Percentiles rank a stretch among this genome's conserved stretches.
Conservation (phyloP, 1,284 basidiomycete species). For the Thelephora terrestris region DNA sequence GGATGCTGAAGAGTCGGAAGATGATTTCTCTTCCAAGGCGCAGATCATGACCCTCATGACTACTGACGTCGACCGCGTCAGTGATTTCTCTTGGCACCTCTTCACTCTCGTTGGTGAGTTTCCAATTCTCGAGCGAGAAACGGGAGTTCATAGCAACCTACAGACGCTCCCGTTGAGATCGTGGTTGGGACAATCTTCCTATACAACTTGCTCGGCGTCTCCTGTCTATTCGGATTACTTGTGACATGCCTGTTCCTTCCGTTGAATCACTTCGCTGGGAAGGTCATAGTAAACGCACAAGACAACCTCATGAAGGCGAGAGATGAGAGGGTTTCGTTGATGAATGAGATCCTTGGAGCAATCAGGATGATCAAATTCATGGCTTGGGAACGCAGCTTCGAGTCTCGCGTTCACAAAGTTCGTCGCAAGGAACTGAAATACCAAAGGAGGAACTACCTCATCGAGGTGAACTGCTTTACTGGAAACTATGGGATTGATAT, state of each 20-base stretch:
- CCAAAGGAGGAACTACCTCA: slow-evolving; percentile 77
- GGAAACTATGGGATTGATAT: not conserved
- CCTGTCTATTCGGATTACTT: slow-evolving; percentile 73
- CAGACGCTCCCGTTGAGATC: slow-evolving; percentile 84
- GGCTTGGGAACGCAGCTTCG: slow-evolving; percentile 92
- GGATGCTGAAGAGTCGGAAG: slow-evolving; percentile 40
- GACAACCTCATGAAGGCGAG: slow-evolving; percentile 89
- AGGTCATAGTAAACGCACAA: slow-evolving; percentile 74
- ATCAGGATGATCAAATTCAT: slow-evolving; percentile 97
- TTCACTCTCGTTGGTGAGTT: slow-evolving; percentile 51
- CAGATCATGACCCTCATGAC: slow-evolving; percentile 87
- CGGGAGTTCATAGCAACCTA: slow-evolving; percentile 4
- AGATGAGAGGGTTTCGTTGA: slow-evolving; percentile 82
- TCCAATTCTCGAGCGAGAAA: slow-evolving; percentile 2
- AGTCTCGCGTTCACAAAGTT: slow-evolving; percentile 63
- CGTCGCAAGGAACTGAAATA: slow-evolving; percentile 75
- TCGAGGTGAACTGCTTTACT: slow-evolving; percentile 46
- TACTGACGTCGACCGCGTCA: slow-evolving; percentile 84
- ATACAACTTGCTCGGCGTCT: slow-evolving; percentile 73
- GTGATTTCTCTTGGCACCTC: slow-evolving; percentile 75
- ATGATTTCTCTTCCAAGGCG: slow-evolving; percentile 80
- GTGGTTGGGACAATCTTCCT: slow-evolving; percentile 73
- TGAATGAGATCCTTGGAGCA: slow-evolving; percentile 89
- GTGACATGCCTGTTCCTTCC: slow-evolving; percentile 81
- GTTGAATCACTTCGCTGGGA: slow-evolving; percentile 80